phyloP scores from a whole-genome alignment of 169 alveolate genomes.

The Amoebophrya sp. region DNA sequence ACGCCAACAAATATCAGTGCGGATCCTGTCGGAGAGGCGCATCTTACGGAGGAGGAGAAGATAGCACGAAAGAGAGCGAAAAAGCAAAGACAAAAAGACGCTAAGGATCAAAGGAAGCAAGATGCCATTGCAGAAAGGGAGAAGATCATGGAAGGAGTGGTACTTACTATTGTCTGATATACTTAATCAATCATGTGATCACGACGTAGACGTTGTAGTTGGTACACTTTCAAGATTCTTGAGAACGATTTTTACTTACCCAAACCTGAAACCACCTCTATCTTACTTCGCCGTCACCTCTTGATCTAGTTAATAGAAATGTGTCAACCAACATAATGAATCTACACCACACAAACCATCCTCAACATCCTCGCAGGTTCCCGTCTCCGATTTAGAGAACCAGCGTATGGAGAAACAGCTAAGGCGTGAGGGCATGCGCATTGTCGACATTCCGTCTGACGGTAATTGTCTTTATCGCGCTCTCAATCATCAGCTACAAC shows the following conservation, averaged over 20 bases:
- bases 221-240: too few species aligned
- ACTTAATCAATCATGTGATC: too few species aligned
- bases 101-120: background rate
- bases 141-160: background rate
- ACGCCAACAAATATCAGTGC: background rate
- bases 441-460: background rate
- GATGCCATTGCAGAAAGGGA: background rate
- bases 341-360: too few species aligned
- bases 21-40: background rate
- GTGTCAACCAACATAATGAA: too few species aligned
- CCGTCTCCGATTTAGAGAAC: background rate
- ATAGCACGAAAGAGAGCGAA: background rate
- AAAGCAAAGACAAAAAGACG: background rate
- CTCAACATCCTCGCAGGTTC: background rate
- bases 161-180: background rate
- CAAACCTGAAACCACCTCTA: too few species aligned
- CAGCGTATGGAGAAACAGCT: conserved; percentile 4
- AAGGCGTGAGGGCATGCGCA: background rate
- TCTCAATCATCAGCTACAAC: background rate
- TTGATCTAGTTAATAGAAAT: too few species aligned
- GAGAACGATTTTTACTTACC: too few species aligned
- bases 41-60: background rate
- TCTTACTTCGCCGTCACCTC: too few species aligned
- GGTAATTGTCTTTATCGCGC: background rate
- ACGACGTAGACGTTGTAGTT: too few species aligned